Base-by-base conservation (phyloP, 2,329 filamentous ascomycete genomes). In the Arthrinium phaeospermum region DNA sequence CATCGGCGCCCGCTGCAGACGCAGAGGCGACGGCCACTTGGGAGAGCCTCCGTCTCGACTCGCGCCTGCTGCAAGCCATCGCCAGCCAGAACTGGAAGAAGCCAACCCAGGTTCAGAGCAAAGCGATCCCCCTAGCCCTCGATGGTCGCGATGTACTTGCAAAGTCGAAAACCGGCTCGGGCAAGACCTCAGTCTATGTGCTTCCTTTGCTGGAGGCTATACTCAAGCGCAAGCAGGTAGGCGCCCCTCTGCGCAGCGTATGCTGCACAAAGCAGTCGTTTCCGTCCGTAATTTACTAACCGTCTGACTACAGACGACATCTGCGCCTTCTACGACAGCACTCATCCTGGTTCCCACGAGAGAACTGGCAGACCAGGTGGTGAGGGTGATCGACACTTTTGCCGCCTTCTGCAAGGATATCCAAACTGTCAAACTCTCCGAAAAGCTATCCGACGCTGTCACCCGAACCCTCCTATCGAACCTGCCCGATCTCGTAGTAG, bases 111-210 rank as follows among this genome's bases (percentile, higher is more conserved):
- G 93, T 98, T 1, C 96, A 99, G 83, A 89, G 91, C 57, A 92
- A 93, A 82, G 94, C 94, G 1, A 97, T 99, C 74, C 96, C 96
- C 1, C 84, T 98, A 49, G 94, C 94, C 30, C 86, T 98, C 24
- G 91, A 95, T 75, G 96, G 96, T 16, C 92, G 94, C 79, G 95
- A 98, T 86, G 91, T 99, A 68, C 86, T 98, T 51, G 95, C 95
- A 71, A 95, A 96, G 79, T 94, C 96, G 49, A 97, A 96, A 82
- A 98, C 96, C 6, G 96, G 96, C 16, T 98, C 95, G 4, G 96
- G 96, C 76, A 99, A 99, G 87, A 99, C 96, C 14, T 94, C 94
- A n/a, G 96, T 96, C 69, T 98, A 98, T 81, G 86, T 98, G 8
- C 87, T 99, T 57, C 96, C 96, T 1, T 88, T 98, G n/a, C 84